Evolutionary conservation across 768 basidiomycete species (phyloP).

Genomic region (Collybia sordida): DNA sequence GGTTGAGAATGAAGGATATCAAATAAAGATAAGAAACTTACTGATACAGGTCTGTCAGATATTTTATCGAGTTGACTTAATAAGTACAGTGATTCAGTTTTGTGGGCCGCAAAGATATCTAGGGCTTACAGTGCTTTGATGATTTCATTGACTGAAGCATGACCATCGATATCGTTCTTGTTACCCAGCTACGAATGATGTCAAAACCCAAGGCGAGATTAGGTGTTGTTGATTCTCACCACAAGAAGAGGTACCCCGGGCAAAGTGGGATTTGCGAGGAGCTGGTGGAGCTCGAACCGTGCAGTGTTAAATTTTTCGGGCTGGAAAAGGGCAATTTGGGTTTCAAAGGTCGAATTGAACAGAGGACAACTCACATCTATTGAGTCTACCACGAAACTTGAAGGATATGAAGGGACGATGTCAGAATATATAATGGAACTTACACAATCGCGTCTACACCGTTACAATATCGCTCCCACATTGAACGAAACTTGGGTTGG

Average conservation of each 20-base stretch:
- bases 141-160: constrained; percentile 78
- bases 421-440: constrained; percentile 21
- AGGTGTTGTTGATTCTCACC: constrained; percentile 39
- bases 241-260: constrained; percentile 79
- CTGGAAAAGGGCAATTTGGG: constrained; percentile 33
- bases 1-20: constrained; percentile 1
- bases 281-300: constrained; percentile 80
- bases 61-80: constrained; percentile 78
- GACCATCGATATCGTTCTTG: constrained; percentile 84
- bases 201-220: not conserved
- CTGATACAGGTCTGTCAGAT: constrained; percentile 79
- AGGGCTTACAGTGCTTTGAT: constrained; percentile 69
- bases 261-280: constrained; percentile 66
- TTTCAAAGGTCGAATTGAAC: not conserved
- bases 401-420: not conserved
- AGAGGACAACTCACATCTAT: constrained; percentile 59
- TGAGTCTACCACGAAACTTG: constrained; percentile 91
- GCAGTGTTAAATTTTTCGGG: constrained; percentile 81
- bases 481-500: constrained; percentile 90
- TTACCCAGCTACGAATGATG: constrained; percentile 70
- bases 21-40: constrained; percentile 37
- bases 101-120: not conserved
- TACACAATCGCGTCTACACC: constrained; percentile 93
- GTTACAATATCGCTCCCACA: constrained; percentile 94
- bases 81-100: not conserved